Evolutionary conservation across 768 basidiomycete species (phyloP).

Genomic region (Neoboletus brunneissimus): DNA sequence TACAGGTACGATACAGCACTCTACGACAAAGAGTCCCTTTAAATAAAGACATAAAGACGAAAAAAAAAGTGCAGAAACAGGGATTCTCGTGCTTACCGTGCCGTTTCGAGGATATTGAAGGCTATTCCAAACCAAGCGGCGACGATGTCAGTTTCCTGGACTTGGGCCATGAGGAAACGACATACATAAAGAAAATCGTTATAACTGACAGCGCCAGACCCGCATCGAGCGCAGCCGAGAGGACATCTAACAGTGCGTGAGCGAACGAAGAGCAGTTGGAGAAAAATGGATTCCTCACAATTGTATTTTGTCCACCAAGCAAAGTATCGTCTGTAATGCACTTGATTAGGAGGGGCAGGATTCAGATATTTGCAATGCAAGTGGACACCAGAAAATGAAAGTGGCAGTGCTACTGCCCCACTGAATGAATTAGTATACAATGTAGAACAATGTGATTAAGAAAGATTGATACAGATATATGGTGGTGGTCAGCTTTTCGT

Average conservation of each 20-base stretch:
- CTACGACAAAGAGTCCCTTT: background rate
- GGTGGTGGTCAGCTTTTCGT: no score
- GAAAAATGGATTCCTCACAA: slow-evolving; percentile 40
- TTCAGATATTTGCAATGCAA: no score
- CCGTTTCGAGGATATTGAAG: slow-evolving; percentile 29
- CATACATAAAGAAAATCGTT: slow-evolving; percentile 67
- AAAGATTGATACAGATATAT: no score
- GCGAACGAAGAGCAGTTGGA: background rate
- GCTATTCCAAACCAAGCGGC: slow-evolving; percentile 2
- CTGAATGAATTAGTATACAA: no score
- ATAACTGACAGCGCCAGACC: slow-evolving; percentile 67
- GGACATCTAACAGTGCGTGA: slow-evolving; percentile 46
- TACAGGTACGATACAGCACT: no score
- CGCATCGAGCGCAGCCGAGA: slow-evolving; percentile 73
- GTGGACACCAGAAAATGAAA: no score
- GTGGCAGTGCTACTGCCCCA: no score
- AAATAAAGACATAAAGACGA: background rate
- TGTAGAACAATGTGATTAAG: no score
- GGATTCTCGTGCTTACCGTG: slow-evolving; percentile 12
- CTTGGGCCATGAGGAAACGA: background rate
- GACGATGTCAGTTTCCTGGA: background rate
- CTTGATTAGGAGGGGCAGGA: background rate
- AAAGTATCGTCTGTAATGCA: slow-evolving; percentile 45
- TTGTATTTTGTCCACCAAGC: slow-evolving; percentile 79
- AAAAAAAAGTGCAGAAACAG: background rate